Evolutionary conservation across 2,329 filamentous ascomycete genomes (phyloP), one percentile per base, ranked within the genome.

Genomic region (Clarireedia paspali): DNA sequence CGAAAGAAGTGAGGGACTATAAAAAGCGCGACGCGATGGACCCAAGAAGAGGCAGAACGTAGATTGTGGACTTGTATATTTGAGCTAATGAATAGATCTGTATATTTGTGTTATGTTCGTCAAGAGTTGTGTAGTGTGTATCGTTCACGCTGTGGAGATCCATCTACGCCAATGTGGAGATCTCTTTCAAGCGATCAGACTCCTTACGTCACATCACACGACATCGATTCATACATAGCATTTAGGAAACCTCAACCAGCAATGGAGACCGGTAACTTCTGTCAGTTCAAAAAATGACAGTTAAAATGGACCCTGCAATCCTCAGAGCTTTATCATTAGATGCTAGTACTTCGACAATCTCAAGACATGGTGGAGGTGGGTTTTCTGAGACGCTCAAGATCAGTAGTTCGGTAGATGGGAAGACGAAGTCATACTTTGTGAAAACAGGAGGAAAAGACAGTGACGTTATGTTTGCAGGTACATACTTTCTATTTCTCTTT

Each of bases 1-100:
- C 92, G 4, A 95, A 91, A 74, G 92, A 97, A 77, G 83, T 91
- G 69, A 81, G 94, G 59, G 90, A 95, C 63, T 91, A 86, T 72
- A 83, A 91, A 70, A 84, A 81, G 67, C 78, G 83, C 50, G 91
- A 96, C 70, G 91, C 92, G 5, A 75, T 82, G 61, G 88, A 96
- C 76, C 91, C 91, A 46, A 81, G 91, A 67, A 79, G 86, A 62
- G 81, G 85, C 34, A 63, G 64, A 59, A 68, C 61, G 6, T 67
- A 57, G 53, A 23, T 23, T 24, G n/a, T 24, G 24, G 23, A 23
- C 12, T 23, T 46, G 23, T 24, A 23, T 23, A 44, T 12, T 14
- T 42, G 20, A 38, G 53, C 14, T 23, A 24, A n/a, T 23, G 39
- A 26, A 44, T 55, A 44, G 39, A 55, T 23, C 26, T 42, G 17